Evolutionary conservation across 495 filamentous ascomycete species (phyloP).

Genomic region (Thermochaetoides thermophila): DNA sequence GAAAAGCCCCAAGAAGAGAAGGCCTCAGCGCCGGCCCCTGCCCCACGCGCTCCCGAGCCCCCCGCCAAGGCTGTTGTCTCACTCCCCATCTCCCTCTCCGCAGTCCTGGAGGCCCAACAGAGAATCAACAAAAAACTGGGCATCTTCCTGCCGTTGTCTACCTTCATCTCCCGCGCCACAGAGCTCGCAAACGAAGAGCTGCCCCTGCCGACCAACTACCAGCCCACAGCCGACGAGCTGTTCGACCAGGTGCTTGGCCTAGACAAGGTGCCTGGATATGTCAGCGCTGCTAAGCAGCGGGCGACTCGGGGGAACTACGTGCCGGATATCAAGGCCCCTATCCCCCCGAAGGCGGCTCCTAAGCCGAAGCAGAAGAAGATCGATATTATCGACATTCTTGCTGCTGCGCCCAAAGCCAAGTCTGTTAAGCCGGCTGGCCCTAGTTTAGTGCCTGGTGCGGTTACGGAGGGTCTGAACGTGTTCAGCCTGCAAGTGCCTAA

Average conservation of each 20-base stretch:
- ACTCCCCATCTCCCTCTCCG: slow-evolving; percentile 59
- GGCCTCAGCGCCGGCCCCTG: slow-evolving; percentile 14
- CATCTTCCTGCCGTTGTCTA: slow-evolving; percentile 67
- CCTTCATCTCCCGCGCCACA: slow-evolving; percentile 70
- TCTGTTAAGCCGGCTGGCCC: slow-evolving; percentile 9
- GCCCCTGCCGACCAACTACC: slow-evolving; percentile 44
- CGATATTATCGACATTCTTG: slow-evolving; percentile 71
- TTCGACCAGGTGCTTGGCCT: slow-evolving; percentile 79
- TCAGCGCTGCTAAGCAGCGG: slow-evolving; percentile 24
- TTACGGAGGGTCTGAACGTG: slow-evolving; percentile 45
- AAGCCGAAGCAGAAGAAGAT: slow-evolving; percentile 47
- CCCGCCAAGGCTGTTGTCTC: slow-evolving; percentile 40
- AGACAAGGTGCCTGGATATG: slow-evolving; percentile 24
- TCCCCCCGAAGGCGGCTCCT: slow-evolving; percentile 27
- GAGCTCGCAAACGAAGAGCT: slow-evolving; percentile 76
- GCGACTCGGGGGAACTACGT: slow-evolving; percentile 42
- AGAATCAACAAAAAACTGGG: slow-evolving; percentile 61
- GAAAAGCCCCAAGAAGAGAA: slow-evolving; percentile 17
- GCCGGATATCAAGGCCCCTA: slow-evolving; percentile 52
- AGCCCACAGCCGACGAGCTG: slow-evolving; percentile 62
- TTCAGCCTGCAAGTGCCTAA: slow-evolving; percentile 65
- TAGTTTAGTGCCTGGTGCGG: slow-evolving; percentile 18
- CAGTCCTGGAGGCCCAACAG: slow-evolving; percentile 65
- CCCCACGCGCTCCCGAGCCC: slow-evolving; percentile 26
- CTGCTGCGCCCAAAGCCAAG: slow-evolving; percentile 25